Evolutionary conservation across 139 green algal genomes (phyloP), one percentile per base, ranked within the genome.

Genomic region (Astrephomene gubernaculifera): DNA sequence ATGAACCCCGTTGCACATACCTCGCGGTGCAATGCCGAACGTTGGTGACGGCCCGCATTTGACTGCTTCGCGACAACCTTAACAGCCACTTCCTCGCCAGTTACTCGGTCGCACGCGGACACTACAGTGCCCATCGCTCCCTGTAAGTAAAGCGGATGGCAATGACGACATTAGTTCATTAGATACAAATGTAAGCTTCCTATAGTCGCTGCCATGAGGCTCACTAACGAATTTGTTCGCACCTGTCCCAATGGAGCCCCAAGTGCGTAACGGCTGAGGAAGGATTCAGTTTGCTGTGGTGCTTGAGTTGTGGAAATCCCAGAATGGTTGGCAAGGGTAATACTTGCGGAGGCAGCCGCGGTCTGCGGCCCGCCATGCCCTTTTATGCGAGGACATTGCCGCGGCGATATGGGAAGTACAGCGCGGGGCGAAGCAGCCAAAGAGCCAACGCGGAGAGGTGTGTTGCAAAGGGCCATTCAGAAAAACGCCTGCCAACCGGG

Each of bases 21-120:
- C 79, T 86, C 79, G 10, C 79, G 79, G 44, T 86, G 44, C 33
- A 86, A 49, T 4, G 79, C 79, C 4, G 45, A 53, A 2, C 79
- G 65, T 25, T 86, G 79, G 39, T 78, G 29, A 21, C 79, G 65
- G 1, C 64, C 27, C 33, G 65, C 45, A 54, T 63, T 57, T 4
- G 17, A 27, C 21, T 78, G 61, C 33, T 86, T 86, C 0, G 49
- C 21, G 1, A 86, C 33, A 22, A 86, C 65, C 65, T 86, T 86
- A 0, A 78, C 65, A 2, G 79, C 79, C 0, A 78, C 65, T n/a
- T 70, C 79, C 27, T 86, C 33, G 31, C 65, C 79, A 27, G 44
- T 76, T 19, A 39, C 43, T 0, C 44, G 43, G 31, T 75, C 33
- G n/a, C 52, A 24, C 2, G 79, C 79, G 4, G 44, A 45, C 19